Base-by-base conservation (phyloP, 805 yeast genomes). In the Teunomyces tritomae region DNA sequence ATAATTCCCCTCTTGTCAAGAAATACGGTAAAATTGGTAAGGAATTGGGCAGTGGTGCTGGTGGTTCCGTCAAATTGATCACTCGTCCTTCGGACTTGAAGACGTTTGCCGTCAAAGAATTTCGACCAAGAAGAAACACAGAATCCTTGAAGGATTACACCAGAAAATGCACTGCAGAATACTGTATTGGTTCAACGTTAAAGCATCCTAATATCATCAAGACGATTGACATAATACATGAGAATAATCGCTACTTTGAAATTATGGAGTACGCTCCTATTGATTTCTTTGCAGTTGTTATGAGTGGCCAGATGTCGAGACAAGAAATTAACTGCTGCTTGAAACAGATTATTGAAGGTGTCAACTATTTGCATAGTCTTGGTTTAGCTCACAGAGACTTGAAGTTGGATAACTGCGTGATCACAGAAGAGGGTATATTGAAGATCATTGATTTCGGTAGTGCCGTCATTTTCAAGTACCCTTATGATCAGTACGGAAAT, bases 211-310 rank as follows among this genome's bases (percentile, higher is more conserved):
- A 87, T 63, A 79, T 87, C 52, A 86, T 87, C 56, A 82, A 85
- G 59, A 87, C 94, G 2, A 71, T 87, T 56, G 95, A 87, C 67
- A 88, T 69, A 71, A 83, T 88, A 45, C 81, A 80, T 52, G 85
- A 59, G 80, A 89, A 64, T 57, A 82, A 79, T 55, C 83, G 87
- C 77, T 86, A 53, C 84, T 84, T 70, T 45, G 96, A 92, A 66
- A 89, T 94, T 46, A 90, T 94, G 97, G 99, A 94, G 68, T 92
- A 84, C 64, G 88, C 96, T 57, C 89, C 96, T 6, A 78, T 82
- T 36, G 96, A 87, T 68, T 86, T 87, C 64, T 87, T 87, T 62
- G 89, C 90, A 0, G 89, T 87, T 39, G 95, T 87, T 11, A 87
- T 87, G 95, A 83, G 89, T 4, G 91, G 90, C 20, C 78, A 82